A percentile compares a stretch with the other conserved stretches of the same genome.
phyloP scores from a whole-genome alignment of 225 moss, liverwort and hornwort genomes.

The Pseudisothecium myosuroides region DNA sequence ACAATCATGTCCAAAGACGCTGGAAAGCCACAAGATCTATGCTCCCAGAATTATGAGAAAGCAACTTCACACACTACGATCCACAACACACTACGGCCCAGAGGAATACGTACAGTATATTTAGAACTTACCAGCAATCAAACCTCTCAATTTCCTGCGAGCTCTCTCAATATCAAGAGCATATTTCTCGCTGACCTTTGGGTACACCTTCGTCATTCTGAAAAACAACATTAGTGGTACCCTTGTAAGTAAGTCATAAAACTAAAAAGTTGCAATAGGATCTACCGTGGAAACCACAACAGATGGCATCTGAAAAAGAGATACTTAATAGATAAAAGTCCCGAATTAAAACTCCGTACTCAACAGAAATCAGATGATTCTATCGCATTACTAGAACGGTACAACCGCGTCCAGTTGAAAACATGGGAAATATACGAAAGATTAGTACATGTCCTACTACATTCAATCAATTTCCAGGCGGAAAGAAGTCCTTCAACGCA shows the following conservation, averaged over 20 bases:
- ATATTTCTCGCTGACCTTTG: conserved; percentile 74
- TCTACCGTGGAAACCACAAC: background rate
- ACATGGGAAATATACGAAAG: too few species aligned
- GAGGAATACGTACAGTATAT: background rate
- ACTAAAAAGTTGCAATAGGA: background rate
- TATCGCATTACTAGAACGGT: background rate
- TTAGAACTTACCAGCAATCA: conserved; percentile 56
- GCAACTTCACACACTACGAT: background rate
- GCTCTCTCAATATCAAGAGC: conserved; percentile 50
- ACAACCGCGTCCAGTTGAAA: background rate
- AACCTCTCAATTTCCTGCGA: conserved; percentile 56
- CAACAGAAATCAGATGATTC: background rate
- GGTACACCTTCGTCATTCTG: conserved; percentile 68
- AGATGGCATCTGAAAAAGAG: background rate
- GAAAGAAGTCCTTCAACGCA: too few species aligned
- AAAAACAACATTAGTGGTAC: background rate
- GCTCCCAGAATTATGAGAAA: background rate
- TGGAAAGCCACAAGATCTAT: too few species aligned
- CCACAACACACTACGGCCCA: too few species aligned
- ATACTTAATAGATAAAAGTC: background rate
- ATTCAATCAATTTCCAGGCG: background rate
- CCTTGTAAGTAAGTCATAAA: background rate
- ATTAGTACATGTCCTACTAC: too few species aligned
- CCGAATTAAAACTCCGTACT: background rate
- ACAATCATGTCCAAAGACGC: too few species aligned